Evolutionary conservation across 192 early-diverging fungal genomes (phyloP).

Genomic region (Coemansia sp.): DNA sequence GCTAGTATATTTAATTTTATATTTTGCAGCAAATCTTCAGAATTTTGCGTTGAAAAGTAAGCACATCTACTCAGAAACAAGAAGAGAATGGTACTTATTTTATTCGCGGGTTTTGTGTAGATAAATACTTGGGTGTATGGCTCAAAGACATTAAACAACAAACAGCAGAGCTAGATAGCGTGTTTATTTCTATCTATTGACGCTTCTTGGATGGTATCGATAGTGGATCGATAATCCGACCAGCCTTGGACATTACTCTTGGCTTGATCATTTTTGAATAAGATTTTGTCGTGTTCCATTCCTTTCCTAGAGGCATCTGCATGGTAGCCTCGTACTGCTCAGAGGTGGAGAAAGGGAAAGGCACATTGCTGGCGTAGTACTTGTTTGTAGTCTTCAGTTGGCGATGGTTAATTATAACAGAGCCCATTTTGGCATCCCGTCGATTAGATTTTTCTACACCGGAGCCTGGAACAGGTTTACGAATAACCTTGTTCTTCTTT

Average conservation of each 20-base stretch:
- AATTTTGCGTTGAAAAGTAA: too few species aligned
- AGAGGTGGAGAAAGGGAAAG: conserved; percentile 77
- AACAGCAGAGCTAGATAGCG: neutral
- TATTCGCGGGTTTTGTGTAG: too few species aligned
- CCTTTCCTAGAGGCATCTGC: conserved; percentile 84
- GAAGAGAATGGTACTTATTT: too few species aligned
- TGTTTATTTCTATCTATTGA: conserved; percentile 15
- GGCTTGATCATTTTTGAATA: conserved; percentile 77
- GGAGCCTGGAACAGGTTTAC: conserved; percentile 37
- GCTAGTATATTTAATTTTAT: too few species aligned
- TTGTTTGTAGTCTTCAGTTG: conserved; percentile 70
- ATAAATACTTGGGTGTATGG: neutral
- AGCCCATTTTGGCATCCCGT: conserved; percentile 37
- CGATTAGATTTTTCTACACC: conserved; percentile 24
- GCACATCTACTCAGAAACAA: too few species aligned
- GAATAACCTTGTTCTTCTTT: conserved; percentile 63
- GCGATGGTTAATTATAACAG: conserved; percentile 92
- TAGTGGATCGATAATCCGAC: conserved; percentile 85
- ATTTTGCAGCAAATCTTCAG: too few species aligned
- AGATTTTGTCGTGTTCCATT: conserved; percentile 87
- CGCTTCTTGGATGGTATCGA: conserved; percentile 61
- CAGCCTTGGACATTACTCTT: conserved; percentile 77
- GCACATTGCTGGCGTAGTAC: conserved; percentile 71
- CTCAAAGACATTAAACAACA: neutral
- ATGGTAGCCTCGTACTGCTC: conserved; percentile 90